phyloP scores from a whole-genome alignment of 1,284 basidiomycete genomes.

The Ceratobasidium sp. region DNA sequence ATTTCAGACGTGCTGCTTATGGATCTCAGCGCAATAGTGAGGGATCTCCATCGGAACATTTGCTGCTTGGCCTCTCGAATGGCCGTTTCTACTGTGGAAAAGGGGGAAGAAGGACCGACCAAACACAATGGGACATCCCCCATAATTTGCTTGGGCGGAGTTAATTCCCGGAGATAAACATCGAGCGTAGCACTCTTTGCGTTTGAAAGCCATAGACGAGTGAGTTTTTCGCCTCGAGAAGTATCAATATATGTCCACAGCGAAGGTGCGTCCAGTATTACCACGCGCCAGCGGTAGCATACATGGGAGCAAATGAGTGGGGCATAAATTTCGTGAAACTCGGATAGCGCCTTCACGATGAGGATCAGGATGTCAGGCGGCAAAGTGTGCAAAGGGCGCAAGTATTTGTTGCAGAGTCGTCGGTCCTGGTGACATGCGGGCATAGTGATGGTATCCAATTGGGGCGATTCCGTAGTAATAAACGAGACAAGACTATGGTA shows the following conservation, averaged over 20 bases:
- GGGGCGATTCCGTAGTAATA: not conserved
- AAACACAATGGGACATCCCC: not conserved
- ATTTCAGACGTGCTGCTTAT: not conserved
- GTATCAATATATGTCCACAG: constrained; percentile 29
- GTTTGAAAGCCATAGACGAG: constrained; percentile 15
- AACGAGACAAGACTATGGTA: too few relatives aligned
- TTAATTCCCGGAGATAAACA: not conserved
- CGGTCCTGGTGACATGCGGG: not conserved
- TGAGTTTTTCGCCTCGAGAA: not conserved
- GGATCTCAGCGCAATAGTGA: constrained; percentile 3
- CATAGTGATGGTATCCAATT: not conserved
- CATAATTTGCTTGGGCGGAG: not conserved
- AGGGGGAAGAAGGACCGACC: not conserved
- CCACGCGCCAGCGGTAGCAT: constrained; percentile 8
- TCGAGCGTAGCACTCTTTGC: not conserved
- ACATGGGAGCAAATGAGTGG: constrained; percentile 21
- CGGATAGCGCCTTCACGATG: not conserved
- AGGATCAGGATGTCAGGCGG: constrained; percentile 9
- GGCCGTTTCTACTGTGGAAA: not conserved
- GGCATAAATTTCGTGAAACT: not conserved
- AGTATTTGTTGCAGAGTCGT: not conserved
- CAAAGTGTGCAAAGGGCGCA: not conserved
- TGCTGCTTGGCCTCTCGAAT: not conserved
- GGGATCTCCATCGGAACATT: constrained; percentile 12
- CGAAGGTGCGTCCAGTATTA: not conserved